Base-by-base conservation (phyloP, 78 protist species). In the slime mould (Dictyostelium discoideum) region DNA sequence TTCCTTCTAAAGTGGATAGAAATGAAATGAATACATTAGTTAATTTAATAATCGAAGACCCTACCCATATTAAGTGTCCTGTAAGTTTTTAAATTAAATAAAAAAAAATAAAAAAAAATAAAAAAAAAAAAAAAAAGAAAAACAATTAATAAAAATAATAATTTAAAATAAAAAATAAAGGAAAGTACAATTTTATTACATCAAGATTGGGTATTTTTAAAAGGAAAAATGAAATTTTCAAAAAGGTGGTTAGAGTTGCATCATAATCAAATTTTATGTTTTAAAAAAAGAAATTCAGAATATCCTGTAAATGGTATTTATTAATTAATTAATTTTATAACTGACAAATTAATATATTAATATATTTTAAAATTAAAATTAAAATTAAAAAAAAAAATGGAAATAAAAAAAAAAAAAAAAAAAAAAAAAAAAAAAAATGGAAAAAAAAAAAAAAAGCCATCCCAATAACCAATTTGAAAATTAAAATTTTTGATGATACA, bases 221-320 rank as follows among this genome's bases (percentile, higher is more conserved):
- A 88, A 67, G 94, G 94, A 46, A 88, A 88, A 46, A 74, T 88
- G n/a, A 80, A 80, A 48, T 88, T 85, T 78, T 88, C 94, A 26
- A 18, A 37, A 29, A 88, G 94, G 73, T 88, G 86, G 86, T 29
- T 88, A 22, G 82, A 88, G 65, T 39, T 88, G 20, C 67, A 80
- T n/a, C 86, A 88, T 24, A 57, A 54, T 18, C 85, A 88, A 44
- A 80, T 88, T 6, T 46, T 78, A 11, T 80, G 84, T 67, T 88
- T 63, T 40, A 88, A 88, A 29, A 88, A 80, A 29, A 87, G 85
- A 42, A 79, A 24, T 13, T 87, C 85, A 16, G 42, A 32, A 37
- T 60, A 32, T n/a, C 93, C 93, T 0, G 85, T 77, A 18, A 88
- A 88, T 60, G 94, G 87, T 82, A 26, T 29, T 11, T 16, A 42